These are phyloP conservation scores for Trichoderma simmonsii DNA, from an alignment of 2,329 filamentous ascomycete species.

Conservation along the genomic window DNA sequence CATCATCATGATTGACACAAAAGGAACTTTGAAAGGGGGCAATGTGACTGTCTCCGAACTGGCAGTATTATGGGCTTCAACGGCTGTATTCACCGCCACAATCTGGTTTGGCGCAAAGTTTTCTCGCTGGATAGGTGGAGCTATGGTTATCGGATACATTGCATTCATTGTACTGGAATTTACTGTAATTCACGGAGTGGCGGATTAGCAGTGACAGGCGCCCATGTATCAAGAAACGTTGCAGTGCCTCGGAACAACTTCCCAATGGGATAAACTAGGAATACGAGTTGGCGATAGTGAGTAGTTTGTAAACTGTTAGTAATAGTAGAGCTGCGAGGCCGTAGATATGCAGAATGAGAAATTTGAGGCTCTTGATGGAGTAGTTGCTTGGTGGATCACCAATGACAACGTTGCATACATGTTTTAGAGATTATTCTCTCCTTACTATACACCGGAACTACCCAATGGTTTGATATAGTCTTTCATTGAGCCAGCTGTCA, in stretches of 20 bases:
- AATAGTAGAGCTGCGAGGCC: not conserved
- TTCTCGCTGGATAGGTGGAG: not conserved
- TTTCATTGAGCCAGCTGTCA: not conserved
- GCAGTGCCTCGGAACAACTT: not conserved
- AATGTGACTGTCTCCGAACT: not conserved
- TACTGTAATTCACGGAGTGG: not conserved
- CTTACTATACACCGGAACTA: not conserved
- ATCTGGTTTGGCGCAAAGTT: not conserved
- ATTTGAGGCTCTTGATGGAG: not conserved
- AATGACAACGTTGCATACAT: not conserved
- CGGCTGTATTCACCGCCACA: not conserved
- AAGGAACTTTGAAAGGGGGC: not conserved
- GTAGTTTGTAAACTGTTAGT: not conserved
- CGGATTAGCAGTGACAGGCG: not conserved
- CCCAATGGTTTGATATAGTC: not conserved
- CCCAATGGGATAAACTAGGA: not conserved
- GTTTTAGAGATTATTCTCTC: not conserved
- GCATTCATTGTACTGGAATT: constrained; percentile 21
- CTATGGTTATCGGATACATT: not conserved
- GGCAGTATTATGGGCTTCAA: not conserved
- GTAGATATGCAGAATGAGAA: not conserved
- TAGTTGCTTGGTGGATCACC: not conserved
- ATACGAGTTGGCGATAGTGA: not conserved
- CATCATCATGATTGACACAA: constrained; percentile 22
- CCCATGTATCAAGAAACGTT: not conserved